These are phyloP conservation scores for Amanita thiersii DNA, from an alignment of 768 basidiomycete genomes.

Conservation along the genomic window DNA sequence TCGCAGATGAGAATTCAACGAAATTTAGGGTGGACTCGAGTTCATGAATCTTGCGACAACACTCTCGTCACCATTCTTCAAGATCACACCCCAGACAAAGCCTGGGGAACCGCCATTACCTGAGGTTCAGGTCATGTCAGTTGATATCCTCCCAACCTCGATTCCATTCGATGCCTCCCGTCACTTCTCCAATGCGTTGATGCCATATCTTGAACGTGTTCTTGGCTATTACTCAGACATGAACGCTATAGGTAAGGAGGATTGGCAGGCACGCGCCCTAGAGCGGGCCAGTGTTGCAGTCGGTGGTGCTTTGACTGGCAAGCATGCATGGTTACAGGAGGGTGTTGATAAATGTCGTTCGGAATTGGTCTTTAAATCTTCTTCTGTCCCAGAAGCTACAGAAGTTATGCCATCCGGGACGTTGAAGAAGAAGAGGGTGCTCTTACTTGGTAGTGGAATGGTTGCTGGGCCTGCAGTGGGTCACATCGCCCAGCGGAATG, in stretches of 20 bases:
- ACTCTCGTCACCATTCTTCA: conserved; percentile 68
- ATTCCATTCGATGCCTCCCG: conserved; percentile 76
- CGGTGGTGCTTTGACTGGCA: conserved; percentile 42
- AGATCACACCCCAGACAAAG: conserved; percentile 25
- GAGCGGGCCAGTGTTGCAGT: conserved; percentile 65
- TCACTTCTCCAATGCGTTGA: conserved; percentile 61
- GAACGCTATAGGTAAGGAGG: conserved; percentile 10
- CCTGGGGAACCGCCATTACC: conserved; percentile 35
- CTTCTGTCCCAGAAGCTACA: background rate
- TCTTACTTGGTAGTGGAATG: conserved; percentile 92
- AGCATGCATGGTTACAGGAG: conserved; percentile 51
- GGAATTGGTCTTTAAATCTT: no score
- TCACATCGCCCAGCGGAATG: conserved; percentile 51
- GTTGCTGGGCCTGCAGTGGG: conserved; percentile 86
- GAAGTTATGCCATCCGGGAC: background rate
- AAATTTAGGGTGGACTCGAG: conserved; percentile 70
- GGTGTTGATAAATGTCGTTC: conserved; percentile 34
- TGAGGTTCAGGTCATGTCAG: conserved; percentile 72
- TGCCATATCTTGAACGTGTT: conserved; percentile 60
- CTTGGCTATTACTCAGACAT: conserved; percentile 30
- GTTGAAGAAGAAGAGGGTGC: conserved; percentile 49
- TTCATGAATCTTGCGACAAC: conserved; percentile 76
- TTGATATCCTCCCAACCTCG: conserved; percentile 86
- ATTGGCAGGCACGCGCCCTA: conserved; percentile 37
- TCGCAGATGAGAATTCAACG: background rate